Evolutionary conservation across 805 yeast species (phyloP).

Genomic region (Candida dajiaensis): DNA sequence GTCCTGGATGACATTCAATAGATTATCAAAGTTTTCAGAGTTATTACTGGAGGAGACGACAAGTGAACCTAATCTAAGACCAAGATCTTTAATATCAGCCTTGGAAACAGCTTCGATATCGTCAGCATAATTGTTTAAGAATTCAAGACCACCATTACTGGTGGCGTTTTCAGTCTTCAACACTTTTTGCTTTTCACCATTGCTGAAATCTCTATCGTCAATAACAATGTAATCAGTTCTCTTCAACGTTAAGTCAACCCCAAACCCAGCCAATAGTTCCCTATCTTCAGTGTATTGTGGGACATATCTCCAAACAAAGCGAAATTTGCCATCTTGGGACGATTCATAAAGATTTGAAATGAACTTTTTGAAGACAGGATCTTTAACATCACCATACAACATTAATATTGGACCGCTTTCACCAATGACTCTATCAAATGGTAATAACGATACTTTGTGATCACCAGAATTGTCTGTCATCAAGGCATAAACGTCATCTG

Average conservation of each 20-base stretch:
- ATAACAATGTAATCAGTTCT: conserved; percentile 61
- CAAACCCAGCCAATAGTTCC: conserved; percentile 52
- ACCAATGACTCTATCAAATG: conserved; percentile 67
- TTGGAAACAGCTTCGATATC: conserved; percentile 28
- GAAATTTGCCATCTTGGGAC: conserved; percentile 57
- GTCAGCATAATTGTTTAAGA: conserved; percentile 21
- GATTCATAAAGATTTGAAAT: conserved; percentile 53
- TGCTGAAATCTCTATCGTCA: conserved; percentile 46
- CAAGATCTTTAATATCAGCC: conserved; percentile 32
- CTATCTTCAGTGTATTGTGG: conserved; percentile 27
- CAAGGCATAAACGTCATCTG: conserved; percentile 75
- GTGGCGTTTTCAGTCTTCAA: conserved; percentile 5
- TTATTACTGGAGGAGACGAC: conserved; percentile 18
- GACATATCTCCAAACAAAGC: conserved; percentile 72
- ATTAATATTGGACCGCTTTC: conserved; percentile 44
- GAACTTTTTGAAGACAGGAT: conserved; percentile 47
- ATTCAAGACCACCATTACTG: background rate
- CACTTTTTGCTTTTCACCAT: conserved; percentile 24
- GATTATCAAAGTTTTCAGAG: conserved; percentile 29
- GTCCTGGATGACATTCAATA: conserved; percentile 38
- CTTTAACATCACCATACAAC: conserved; percentile 59
- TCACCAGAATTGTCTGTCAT: conserved; percentile 38
- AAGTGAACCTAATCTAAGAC: conserved; percentile 34
- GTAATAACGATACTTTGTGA: conserved; percentile 21
- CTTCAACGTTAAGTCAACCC: conserved; percentile 57